Evolutionary conservation across 1,284 basidiomycete species (phyloP).

Genomic region (Meira miltonrushii): DNA sequence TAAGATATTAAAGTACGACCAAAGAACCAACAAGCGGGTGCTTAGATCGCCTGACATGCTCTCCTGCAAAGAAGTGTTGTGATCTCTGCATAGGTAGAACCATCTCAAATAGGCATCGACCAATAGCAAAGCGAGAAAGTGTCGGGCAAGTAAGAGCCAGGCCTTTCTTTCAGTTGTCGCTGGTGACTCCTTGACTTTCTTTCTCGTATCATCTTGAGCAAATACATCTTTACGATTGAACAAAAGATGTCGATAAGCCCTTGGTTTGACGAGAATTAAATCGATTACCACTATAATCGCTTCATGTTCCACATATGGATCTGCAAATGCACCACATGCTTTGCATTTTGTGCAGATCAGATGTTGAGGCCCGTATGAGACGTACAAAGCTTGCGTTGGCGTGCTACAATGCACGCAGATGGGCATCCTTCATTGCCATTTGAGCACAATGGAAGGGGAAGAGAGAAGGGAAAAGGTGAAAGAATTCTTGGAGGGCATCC

Average conservation of each 20-base stretch:
- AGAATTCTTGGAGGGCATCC: no score
- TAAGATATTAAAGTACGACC: no score
- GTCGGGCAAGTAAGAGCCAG: constrained; percentile 7
- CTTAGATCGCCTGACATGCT: background rate
- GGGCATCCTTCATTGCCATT: constrained; percentile 11
- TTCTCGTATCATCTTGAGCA: background rate
- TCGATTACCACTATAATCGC: constrained; percentile 17
- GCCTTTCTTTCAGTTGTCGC: background rate
- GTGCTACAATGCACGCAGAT: constrained; percentile 22
- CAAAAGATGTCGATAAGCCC: constrained; percentile 21
- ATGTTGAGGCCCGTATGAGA: constrained; percentile 18
- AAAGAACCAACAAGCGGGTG: no score
- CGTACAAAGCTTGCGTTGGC: constrained; percentile 10
- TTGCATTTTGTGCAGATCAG: constrained; percentile 15
- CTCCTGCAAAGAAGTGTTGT: background rate
- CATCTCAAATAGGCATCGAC: constrained; percentile 16
- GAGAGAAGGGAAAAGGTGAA: background rate
- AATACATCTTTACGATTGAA: constrained; percentile 14
- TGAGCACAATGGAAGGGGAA: background rate
- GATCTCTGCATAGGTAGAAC: background rate
- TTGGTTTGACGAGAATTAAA: constrained; percentile 22
- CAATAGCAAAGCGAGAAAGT: constrained; percentile 14
- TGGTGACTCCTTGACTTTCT: background rate
- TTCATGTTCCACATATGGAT: constrained; percentile 24
- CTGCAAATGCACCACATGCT: constrained; percentile 13